These are phyloP conservation scores for Citrullus colocynthis DNA, from an alignment of 306 rosid genomes.

Conservation along the genomic window DNA sequence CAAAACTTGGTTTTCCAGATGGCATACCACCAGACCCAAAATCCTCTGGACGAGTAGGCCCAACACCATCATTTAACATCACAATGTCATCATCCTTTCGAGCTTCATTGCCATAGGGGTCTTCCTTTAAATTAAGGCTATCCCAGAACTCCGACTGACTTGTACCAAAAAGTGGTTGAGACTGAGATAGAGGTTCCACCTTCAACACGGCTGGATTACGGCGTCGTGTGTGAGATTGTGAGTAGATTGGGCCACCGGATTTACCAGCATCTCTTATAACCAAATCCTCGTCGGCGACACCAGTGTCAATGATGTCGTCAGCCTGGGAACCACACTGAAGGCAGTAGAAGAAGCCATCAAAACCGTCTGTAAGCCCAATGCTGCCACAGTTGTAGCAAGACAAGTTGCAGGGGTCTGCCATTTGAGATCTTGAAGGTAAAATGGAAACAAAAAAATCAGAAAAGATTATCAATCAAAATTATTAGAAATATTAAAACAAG, in stretches of 20 bases:
- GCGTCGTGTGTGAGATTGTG: conserved; percentile 36
- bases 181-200: conserved; percentile 41
- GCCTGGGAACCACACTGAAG: conserved; percentile 37
- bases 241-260: conserved; percentile 34
- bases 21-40: conserved; percentile 20
- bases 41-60: conserved; percentile 37
- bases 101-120: neutral
- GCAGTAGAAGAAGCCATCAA: conserved; percentile 68
- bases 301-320: conserved; percentile 44
- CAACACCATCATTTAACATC: conserved; percentile 15
- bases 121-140: conserved; percentile 23
- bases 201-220: conserved; percentile 13
- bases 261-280: conserved; percentile 22
- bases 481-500: neutral
- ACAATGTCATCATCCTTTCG: conserved; percentile 3
- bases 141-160: conserved; percentile 24
- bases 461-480: neutral
- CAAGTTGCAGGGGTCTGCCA: conserved; percentile 25
- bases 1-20: conserved; percentile 14
- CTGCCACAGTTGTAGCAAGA: conserved; percentile 40
- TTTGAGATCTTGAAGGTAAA: conserved; percentile 7
- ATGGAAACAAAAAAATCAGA: neutral
- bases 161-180: conserved; percentile 17
- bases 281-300: conserved; percentile 50
- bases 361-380: conserved; percentile 29